Conservation (phyloP, 2,329 filamentous ascomycete genomes). For the Phaeosphaeriaceae sp. region DNA sequence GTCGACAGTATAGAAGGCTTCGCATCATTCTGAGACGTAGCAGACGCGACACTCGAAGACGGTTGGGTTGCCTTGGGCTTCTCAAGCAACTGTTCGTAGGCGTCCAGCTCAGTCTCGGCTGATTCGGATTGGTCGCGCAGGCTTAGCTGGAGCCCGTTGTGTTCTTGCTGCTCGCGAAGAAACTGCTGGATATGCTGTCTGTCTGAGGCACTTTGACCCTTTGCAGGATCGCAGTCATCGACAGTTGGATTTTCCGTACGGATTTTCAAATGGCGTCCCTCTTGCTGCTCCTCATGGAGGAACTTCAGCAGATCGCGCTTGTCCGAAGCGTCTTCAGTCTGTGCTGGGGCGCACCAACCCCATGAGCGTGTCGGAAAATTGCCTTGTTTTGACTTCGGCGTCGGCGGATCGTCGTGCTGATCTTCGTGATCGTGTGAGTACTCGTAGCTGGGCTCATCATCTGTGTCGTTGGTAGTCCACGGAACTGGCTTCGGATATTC, state of each 20-base stretch:
- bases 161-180: not conserved
- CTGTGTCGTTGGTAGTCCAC: conserved; percentile 20
- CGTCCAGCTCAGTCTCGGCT: conserved; percentile 57
- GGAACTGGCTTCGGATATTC: conserved; percentile 19
- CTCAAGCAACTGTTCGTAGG: conserved; percentile 57
- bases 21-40: conserved; percentile 24
- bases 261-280: not conserved
- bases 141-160: not conserved
- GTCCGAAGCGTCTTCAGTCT: not conserved
- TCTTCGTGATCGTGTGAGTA: conserved; percentile 42
- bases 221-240: not conserved
- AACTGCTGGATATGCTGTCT: not conserved
- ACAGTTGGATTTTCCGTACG: not conserved
- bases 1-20: conserved; percentile 58
- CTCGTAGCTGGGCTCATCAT: conserved; percentile 43
- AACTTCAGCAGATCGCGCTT: not conserved
- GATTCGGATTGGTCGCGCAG: not conserved
- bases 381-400: conserved; percentile 25
- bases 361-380: conserved; percentile 5
- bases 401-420: conserved; percentile 44
- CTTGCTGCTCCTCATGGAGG: not conserved
- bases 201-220: not conserved
- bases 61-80: not conserved
- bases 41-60: not conserved
- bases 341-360: not conserved